Evolutionary conservation across 2,329 filamentous ascomycete genomes (phyloP), one percentile per base, ranked within the genome.

Genomic region (Stenocarpella maydis): DNA sequence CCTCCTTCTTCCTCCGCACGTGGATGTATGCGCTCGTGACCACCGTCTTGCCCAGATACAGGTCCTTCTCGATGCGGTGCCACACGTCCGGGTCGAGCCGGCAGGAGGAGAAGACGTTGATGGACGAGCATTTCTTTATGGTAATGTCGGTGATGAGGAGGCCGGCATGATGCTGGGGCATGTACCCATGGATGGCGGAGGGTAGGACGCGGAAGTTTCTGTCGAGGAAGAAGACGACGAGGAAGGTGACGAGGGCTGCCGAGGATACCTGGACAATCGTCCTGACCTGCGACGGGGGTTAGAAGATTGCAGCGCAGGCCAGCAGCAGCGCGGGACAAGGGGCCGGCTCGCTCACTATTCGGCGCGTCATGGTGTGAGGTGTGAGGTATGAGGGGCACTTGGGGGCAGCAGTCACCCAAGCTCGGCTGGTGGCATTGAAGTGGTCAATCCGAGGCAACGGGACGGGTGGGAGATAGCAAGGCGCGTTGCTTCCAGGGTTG

Each of bases 51-150:
- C 89, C 89, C 21, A 98, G 87, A 77, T 94, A 96, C 0, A 98
- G 86, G 77, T 98, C 94, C 82, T 97, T 98, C 73, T 97, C 92
- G 72, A 98, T 84, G 60, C 92, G 91, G 74, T 93, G 90, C 95
- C 95, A 98, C 72, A 81, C 77, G 68, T 87, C 83, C 52, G 88
- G 75, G 76, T 96, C 91, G 72, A 96, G 87, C 72, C 89, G 90
- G 82, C 93, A 97, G 53, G 87, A 91, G 4, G 91, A 91, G 69
- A 95, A 91, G 37, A 88, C 77, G 77, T 95, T 96, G 65, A 96
- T 75, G 15, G 86, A 86, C 10, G 91, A 93, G 81, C 95, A 98
- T 64, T 87, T 91, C 21, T 88, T 87, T 72, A 97, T 86, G 41
- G 90, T 92, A 70, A 97, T 86, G 81, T 98, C 95, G 77, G 93